Base-by-base conservation (phyloP, 2,329 filamentous ascomycete genomes). In the Talaromyces pinophilus region DNA sequence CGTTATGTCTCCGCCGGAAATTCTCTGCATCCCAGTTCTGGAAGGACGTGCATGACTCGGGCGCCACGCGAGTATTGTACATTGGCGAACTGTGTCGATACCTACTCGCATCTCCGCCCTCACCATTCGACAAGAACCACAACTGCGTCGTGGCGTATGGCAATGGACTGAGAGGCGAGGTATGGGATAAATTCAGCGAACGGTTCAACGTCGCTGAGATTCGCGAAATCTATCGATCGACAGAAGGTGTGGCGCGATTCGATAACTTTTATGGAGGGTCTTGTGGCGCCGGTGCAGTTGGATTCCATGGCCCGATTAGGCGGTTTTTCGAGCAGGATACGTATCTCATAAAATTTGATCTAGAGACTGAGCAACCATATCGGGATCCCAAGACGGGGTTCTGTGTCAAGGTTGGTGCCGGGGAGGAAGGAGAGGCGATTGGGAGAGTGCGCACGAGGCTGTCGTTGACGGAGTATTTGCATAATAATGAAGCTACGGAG, bases 151-250 rank as follows among this genome's bases (percentile, higher is more conserved):
- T 81, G 0, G 81, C 80, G 2, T 71, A 71, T n/a, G 83, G 83
- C 0, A 85, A 84, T 61, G 83, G 83, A 0, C 70, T 85, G 10
- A 76, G 82, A 0, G 77, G 76, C 0, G 82, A 84, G 67, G 78
- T 84, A n/a, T 84, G 82, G 82, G 77, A 81, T 40, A 77, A 75
- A 38, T 84, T 84, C 71, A 85, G 86, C 0, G 86, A 84, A n/a
- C 82, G 86, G 0, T 82, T 86, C 68, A 74, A 72, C 0, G 76
- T 84, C 0, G 75, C 76, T 1, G 82, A 83, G 70, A 79, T 84
- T 48, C 75, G 81, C 7, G 82, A 84, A 67, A 82, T 83, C 67
- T 84, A 83, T 67, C 75, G 81, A 3, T 81, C 80, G 3, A 84
- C 81, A 0, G 82, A 84, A 64, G 82, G 81, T 1, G 67, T 82